Conservation (phyloP, 352 stramenopile species). For the Phytophthora colocasiae region DNA sequence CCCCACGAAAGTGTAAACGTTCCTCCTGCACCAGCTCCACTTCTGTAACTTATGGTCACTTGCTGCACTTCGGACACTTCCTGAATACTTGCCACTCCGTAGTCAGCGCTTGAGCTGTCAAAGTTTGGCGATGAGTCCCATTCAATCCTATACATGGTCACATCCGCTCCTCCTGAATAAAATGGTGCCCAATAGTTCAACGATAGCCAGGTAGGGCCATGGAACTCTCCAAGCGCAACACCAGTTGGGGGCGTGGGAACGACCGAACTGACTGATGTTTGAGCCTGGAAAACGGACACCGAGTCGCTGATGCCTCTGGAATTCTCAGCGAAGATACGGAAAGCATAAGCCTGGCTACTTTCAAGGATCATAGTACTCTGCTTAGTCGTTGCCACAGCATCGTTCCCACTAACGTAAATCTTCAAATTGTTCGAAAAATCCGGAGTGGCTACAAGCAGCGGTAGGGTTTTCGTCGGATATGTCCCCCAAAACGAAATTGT, state of each 20-base stretch:
- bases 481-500: slow-evolving; percentile 88
- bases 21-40: slow-evolving; percentile 68
- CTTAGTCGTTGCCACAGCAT: slow-evolving; percentile 54
- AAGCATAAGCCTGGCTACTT: slow-evolving; percentile 51
- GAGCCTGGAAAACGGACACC: slow-evolving; percentile 38
- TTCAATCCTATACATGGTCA: slow-evolving; percentile 94
- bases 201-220: slow-evolving; percentile 83
- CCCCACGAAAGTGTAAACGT: slow-evolving; percentile 95
- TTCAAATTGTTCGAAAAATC: slow-evolving; percentile 14
- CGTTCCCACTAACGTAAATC: slow-evolving; percentile 55
- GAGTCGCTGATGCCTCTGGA: slow-evolving; percentile 58
- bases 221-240: slow-evolving; percentile 84
- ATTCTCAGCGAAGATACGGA: slow-evolving; percentile 72
- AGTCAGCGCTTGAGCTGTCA: slow-evolving; percentile 81
- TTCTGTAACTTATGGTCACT: slow-evolving; percentile 73
- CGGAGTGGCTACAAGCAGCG: slow-evolving; percentile 42
- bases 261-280: slow-evolving; percentile 64
- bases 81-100: slow-evolving; percentile 86
- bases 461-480: slow-evolving; percentile 63
- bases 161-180: slow-evolving; percentile 87
- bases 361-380: slow-evolving; percentile 61
- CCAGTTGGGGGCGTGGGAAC: slow-evolving; percentile 76
- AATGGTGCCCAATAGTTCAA: slow-evolving; percentile 83
- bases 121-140: slow-evolving; percentile 90
- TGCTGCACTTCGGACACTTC: slow-evolving; percentile 93